phyloP scores from a whole-genome alignment of 179 eudicot genomes.

The Patellifolia procumbens region DNA sequence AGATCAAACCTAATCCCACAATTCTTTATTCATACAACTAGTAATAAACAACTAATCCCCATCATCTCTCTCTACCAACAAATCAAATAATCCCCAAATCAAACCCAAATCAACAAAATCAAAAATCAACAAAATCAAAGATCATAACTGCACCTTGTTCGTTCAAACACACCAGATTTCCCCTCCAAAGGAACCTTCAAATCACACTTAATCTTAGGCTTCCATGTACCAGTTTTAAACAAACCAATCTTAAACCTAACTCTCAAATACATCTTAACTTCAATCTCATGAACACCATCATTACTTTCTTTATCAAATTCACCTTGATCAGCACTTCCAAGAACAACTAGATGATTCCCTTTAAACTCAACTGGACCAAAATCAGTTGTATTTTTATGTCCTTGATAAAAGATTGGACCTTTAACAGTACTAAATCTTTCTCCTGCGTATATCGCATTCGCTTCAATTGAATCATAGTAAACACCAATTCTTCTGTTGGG shows the following conservation, averaged over 20 bases:
- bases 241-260: conserved; percentile 54
- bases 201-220: conserved; percentile 73
- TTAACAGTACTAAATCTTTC: conserved; percentile 38
- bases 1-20: neutral
- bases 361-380: conserved; percentile 37
- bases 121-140: conserved; percentile 15
- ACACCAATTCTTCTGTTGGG: conserved; percentile 65
- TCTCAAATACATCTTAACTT: conserved; percentile 52
- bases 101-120: neutral
- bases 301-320: conserved; percentile 39
- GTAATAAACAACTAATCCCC: neutral
- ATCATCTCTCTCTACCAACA: neutral
- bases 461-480: conserved; percentile 70
- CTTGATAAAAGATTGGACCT: conserved; percentile 47
- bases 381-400: conserved; percentile 52
- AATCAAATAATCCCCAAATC: conserved; percentile 11
- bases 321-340: conserved; percentile 26
- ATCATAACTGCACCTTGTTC: conserved; percentile 36
- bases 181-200: conserved; percentile 65
- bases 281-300: conserved; percentile 44
- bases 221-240: conserved; percentile 52
- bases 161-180: conserved; percentile 22
- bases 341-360: conserved; percentile 42
- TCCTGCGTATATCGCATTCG: conserved; percentile 53
- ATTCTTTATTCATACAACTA: neutral